Percentiles rank a stretch among this genome's conserved stretches.
Evolutionary conservation across 495 filamentous ascomycete species (phyloP).

Genomic region (Daldinia grandis): DNA sequence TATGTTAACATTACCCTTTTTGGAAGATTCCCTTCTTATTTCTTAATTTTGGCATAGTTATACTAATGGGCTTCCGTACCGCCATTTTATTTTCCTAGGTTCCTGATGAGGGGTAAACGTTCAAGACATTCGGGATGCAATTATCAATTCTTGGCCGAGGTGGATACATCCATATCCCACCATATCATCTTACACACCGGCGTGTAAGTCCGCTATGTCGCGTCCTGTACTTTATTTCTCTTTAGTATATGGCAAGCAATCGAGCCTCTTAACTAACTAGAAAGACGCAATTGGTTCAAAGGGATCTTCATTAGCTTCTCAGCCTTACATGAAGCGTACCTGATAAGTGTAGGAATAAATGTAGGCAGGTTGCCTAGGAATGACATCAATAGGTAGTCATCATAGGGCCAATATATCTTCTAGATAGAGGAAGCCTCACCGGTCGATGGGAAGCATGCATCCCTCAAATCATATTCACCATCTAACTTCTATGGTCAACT

Average conservation of each 20-base stretch:
- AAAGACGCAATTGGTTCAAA: neutral
- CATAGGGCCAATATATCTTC: neutral
- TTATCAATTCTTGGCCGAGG: conserved; percentile 24
- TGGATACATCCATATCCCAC: conserved; percentile 16
- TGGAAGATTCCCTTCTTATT: no score
- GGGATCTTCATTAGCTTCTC: neutral
- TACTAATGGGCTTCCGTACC: no score
- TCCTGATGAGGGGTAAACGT: conserved; percentile 20
- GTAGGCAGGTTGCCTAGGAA: no score
- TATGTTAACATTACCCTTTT: no score
- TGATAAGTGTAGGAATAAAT: no score
- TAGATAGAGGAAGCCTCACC: neutral
- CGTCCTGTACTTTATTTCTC: no score
- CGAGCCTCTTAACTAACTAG: neutral
- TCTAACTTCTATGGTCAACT: neutral
- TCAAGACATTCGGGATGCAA: conserved; percentile 15
- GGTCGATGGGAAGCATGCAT: neutral
- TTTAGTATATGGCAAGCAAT: neutral
- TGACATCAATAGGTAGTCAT: neutral
- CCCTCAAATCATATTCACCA: neutral
- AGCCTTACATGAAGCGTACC: neutral
- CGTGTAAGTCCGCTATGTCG: no score
- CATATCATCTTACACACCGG: conserved; percentile 2
- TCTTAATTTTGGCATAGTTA: no score
- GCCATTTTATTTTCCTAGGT: conserved; percentile 1